Evolutionary conservation across 176 grass and related monocot genomes (phyloP), one percentile per base, ranked within the genome.

Genomic region (Phoenix roebelenii): DNA sequence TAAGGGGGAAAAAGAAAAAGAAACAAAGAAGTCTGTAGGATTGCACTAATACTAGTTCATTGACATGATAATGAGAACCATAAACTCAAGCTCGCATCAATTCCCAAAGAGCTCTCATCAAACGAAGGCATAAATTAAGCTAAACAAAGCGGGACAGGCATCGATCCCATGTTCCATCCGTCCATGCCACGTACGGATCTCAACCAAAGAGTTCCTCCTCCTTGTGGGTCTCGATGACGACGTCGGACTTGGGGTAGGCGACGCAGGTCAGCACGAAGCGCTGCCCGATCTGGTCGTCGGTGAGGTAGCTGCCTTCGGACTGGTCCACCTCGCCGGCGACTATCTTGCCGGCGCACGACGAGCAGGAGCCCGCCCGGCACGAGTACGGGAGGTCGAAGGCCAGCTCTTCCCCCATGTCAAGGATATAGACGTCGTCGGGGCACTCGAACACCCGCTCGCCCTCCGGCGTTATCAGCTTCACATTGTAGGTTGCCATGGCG

Each of bases 151-250:
- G 3, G 26, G 26, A 4, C 3, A 0, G 26, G 26, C 26, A 0
- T 4, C 3, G n/a, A 28, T 28, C 26, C 26, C 26, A 28, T 5
- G 26, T 5, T 28, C 26, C 26, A 28, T 28, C 26, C 26, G 26
- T 28, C 26, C 20, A 20, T 20, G 20, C 20, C 20, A 20, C 20
- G 20, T 20, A 20, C 20, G 20, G 20, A 20, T 20, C 20, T 20
- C 20, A 64, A 16, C 25, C 24, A 50, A 59, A 72, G 49, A 95
- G 77, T 60, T 87, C 86, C 3, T 87, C 91, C 86, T 95, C 86
- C 83, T 82, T 77, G 80, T 95, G 86, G 23, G 91, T 96, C 74
- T 85, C 57, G 68, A 96, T 87, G 77, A 90, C 86, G 28, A 96
- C 3, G 77, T 96, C 80, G 23, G 83, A 82, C 3, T 22, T 56